Evolutionary conservation across 495 filamentous ascomycete genomes (phyloP).

Genomic region (Daldinia vernicosa): DNA sequence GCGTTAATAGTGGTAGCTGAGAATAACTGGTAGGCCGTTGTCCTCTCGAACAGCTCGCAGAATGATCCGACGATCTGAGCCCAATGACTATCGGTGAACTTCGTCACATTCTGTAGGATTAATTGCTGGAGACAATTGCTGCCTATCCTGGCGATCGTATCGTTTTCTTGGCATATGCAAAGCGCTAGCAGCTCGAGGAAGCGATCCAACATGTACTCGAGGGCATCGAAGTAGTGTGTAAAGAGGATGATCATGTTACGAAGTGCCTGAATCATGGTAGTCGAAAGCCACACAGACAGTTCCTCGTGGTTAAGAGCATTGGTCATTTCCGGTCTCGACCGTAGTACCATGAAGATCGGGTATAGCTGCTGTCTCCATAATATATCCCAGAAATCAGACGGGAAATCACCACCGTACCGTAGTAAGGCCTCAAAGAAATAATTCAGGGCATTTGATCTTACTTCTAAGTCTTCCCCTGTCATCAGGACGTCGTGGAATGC

Average conservation of each 20-base stretch:
- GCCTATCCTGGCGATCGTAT: slow-evolving; percentile 96
- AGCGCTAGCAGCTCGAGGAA: slow-evolving; percentile 92
- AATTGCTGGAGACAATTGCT: slow-evolving; percentile 97
- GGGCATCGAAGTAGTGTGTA: slow-evolving; percentile 94
- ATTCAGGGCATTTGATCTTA: slow-evolving; percentile 89
- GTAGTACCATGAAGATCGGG: slow-evolving; percentile 97
- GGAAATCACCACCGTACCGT: slow-evolving; percentile 89
- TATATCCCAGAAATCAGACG: slow-evolving; percentile 96
- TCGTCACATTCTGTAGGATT: slow-evolving; percentile 93
- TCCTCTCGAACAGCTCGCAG: slow-evolving; percentile 92
- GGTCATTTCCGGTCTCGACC: slow-evolving; percentile 93
- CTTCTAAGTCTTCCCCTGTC: slow-evolving; percentile 99
- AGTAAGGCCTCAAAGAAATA: slow-evolving; percentile 96
- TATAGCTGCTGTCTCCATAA: slow-evolving; percentile 96
- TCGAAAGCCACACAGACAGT: slow-evolving; percentile 98
- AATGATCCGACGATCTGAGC: slow-evolving; percentile 92
- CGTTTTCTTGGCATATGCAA: slow-evolving; percentile 99
- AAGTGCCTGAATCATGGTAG: slow-evolving; percentile 98
- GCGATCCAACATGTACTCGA: slow-evolving; percentile 96
- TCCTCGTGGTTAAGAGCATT: slow-evolving; percentile 94
- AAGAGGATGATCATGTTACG: slow-evolving; percentile 98
- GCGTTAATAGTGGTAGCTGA: slow-evolving; percentile 75
- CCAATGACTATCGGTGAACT: slow-evolving; percentile 90
- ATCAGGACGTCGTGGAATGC: slow-evolving; percentile 99
- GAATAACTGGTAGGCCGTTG: slow-evolving; percentile 93